phyloP scores from a whole-genome alignment of 2,329 filamentous ascomycete species.

The Ceratocystis papillata region DNA sequence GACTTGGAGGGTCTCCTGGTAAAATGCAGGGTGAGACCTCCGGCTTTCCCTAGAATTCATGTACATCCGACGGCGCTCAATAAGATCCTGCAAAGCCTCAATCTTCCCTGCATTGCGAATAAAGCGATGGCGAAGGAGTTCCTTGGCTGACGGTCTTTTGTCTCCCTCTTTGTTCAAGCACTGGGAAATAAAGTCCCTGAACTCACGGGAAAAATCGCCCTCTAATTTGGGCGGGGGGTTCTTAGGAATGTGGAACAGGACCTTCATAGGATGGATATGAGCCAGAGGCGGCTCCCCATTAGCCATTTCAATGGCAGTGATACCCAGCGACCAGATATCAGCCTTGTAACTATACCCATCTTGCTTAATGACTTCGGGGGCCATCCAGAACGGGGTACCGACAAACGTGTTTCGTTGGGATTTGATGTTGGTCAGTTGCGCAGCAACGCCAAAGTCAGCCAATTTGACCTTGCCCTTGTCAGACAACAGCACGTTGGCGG shows the following conservation, averaged over 20 bases:
- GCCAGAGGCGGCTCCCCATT: constrained; percentile 82
- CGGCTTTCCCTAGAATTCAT: constrained; percentile 58
- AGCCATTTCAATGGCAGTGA: constrained; percentile 82
- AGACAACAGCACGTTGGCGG: constrained; percentile 89
- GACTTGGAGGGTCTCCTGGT: constrained; percentile 79
- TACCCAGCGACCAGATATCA: constrained; percentile 86
- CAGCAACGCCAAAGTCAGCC: constrained; percentile 93
- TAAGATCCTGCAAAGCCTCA: constrained; percentile 76
- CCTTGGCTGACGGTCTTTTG: constrained; percentile 69
- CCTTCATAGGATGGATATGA: constrained; percentile 84
- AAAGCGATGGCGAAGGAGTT: constrained; percentile 79
- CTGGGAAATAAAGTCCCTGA: constrained; percentile 85
- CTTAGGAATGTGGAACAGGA: constrained; percentile 83
- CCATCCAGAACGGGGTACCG: constrained; percentile 96
- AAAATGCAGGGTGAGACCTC: constrained; percentile 66
- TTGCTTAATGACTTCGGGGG: constrained; percentile 86
- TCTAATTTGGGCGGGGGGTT: constrained; percentile 74
- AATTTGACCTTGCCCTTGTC: constrained; percentile 85
- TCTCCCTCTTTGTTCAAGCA: constrained; percentile 91
- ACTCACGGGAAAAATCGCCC: constrained; percentile 75
- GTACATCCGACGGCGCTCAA: constrained; percentile 70
- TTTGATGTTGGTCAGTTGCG: constrained; percentile 94
- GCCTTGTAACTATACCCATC: constrained; percentile 75
- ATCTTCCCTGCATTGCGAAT: constrained; percentile 78
- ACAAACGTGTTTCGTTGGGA: constrained; percentile 96